Evolutionary conservation across 2,329 filamentous ascomycete genomes (phyloP).

Genomic region (Fusarium sp.): DNA sequence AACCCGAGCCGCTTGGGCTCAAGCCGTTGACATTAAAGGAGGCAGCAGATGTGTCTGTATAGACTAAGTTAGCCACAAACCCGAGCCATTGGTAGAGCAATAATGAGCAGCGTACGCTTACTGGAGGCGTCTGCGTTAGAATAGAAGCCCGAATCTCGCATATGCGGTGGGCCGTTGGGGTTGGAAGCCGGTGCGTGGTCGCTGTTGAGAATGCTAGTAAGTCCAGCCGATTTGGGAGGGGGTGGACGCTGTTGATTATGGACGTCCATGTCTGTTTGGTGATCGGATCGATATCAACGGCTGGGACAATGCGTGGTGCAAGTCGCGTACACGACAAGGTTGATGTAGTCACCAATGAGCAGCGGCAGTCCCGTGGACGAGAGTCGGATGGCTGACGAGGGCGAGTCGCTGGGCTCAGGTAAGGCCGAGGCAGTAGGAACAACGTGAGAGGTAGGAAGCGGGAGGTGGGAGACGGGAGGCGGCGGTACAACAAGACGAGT

Average conservation of each 20-base stretch:
- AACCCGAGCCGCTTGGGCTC: slow-evolving; percentile 58
- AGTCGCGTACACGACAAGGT: slow-evolving; percentile 20
- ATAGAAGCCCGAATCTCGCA: slow-evolving; percentile 58
- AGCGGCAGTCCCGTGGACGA: slow-evolving; percentile 15
- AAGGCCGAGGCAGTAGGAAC: slow-evolving; percentile 7
- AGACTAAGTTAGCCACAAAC: slow-evolving; percentile 32
- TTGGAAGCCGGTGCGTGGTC: slow-evolving; percentile 45
- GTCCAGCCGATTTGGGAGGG: slow-evolving; percentile 51
- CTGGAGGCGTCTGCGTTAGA: slow-evolving; percentile 57
- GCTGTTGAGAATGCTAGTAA: slow-evolving; percentile 55
- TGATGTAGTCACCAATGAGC: slow-evolving; percentile 16
- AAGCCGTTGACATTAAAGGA: slow-evolving; percentile 54
- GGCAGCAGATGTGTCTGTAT: slow-evolving; percentile 53
- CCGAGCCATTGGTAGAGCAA: slow-evolving; percentile 22
- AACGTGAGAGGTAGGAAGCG: not conserved
- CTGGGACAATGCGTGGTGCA: not conserved
- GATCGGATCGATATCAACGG: slow-evolving; percentile 18
- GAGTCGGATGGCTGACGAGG: slow-evolving; percentile 2
- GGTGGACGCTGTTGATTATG: slow-evolving; percentile 45
- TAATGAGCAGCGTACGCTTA: slow-evolving; percentile 52
- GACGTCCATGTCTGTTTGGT: slow-evolving; percentile 43
- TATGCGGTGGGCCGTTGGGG: slow-evolving; percentile 47
- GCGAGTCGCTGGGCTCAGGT: slow-evolving; percentile 17
- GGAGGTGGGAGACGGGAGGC: slow-evolving; percentile 9
- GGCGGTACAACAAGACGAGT: slow-evolving; percentile 16